phyloP scores from a whole-genome alignment of 495 filamentous ascomycete genomes.

The Podospora bellae-mahoneyi region DNA sequence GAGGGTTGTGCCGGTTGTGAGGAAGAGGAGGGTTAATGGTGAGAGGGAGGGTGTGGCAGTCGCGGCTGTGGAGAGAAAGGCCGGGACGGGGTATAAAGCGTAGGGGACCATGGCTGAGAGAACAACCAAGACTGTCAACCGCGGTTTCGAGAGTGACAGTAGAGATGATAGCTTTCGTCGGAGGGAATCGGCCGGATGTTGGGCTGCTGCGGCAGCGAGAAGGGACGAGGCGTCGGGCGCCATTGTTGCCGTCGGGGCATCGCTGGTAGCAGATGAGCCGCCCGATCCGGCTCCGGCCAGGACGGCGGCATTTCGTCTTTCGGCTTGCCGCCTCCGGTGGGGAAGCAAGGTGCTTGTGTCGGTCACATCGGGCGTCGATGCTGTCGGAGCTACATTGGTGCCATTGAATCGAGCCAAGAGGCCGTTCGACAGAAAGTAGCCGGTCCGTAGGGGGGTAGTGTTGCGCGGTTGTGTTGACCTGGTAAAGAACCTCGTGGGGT shows the following conservation, averaged over 20 bases:
- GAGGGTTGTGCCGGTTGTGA: conserved; percentile 84
- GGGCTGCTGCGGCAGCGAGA: conserved; percentile 67
- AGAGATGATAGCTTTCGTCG: conserved; percentile 76
- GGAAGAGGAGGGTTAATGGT: conserved; percentile 85
- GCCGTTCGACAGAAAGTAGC: conserved; percentile 43
- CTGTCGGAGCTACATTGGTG: conserved; percentile 12
- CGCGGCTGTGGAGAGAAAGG: conserved; percentile 65
- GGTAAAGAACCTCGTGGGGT: conserved; percentile 24
- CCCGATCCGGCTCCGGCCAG: background rate
- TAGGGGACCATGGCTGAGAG: conserved; percentile 90
- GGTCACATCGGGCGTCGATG: conserved; percentile 8
- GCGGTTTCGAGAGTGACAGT: conserved; percentile 90
- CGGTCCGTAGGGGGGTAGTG: conserved; percentile 28
- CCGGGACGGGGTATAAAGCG: conserved; percentile 83
- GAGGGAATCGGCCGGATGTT: conserved; percentile 63
- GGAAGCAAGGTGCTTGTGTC: conserved; percentile 33
- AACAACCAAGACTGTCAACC: conserved; percentile 86
- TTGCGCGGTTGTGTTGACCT: conserved; percentile 23
- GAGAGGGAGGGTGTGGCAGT: conserved; percentile 74
- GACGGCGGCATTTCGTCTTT: conserved; percentile 27
- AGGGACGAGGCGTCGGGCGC: conserved; percentile 81
- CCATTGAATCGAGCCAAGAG: conserved; percentile 33
- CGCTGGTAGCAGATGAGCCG: conserved; percentile 7
- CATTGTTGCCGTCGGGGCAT: conserved; percentile 38
- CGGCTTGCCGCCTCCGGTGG: conserved; percentile 43